phyloP scores from a whole-genome alignment of 75 land plant species.

The Pseudotsuga menziesii region DNA sequence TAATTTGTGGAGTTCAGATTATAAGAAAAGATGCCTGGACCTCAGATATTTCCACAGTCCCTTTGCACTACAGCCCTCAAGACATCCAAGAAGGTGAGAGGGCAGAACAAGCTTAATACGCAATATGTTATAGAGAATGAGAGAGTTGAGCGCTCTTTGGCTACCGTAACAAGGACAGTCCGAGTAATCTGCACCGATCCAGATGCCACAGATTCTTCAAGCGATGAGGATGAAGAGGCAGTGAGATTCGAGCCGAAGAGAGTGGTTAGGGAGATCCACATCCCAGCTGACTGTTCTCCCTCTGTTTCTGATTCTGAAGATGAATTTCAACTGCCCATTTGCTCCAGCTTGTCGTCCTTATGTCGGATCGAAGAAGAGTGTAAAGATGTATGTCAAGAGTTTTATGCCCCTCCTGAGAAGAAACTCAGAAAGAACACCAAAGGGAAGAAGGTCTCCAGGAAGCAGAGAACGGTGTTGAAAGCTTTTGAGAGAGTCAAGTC shows the following conservation, averaged over 20 bases:
- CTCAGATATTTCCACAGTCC: background rate
- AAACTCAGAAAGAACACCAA: background rate
- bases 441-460: background rate
- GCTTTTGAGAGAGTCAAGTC: constrained; percentile 3
- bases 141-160: background rate
- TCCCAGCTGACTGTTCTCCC: background rate
- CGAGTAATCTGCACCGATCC: constrained; percentile 8
- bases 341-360: background rate
- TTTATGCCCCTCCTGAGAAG: background rate
- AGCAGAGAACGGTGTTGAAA: background rate
- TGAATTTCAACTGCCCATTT: background rate
- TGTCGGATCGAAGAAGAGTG: background rate
- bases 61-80: background rate
- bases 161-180: background rate
- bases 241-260: background rate
- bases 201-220: constrained; percentile 12
- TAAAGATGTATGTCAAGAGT: background rate
- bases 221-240: constrained; percentile 9
- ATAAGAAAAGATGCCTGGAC: constrained; percentile 5
- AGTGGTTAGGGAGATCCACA: constrained; percentile 7
- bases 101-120: background rate
- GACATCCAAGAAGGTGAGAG: background rate
- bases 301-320: constrained; percentile 1
- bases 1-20: background rate
- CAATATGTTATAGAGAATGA: background rate